Conservation (phyloP, 768 basidiomycete genomes). For the Hericium alpestre region DNA sequence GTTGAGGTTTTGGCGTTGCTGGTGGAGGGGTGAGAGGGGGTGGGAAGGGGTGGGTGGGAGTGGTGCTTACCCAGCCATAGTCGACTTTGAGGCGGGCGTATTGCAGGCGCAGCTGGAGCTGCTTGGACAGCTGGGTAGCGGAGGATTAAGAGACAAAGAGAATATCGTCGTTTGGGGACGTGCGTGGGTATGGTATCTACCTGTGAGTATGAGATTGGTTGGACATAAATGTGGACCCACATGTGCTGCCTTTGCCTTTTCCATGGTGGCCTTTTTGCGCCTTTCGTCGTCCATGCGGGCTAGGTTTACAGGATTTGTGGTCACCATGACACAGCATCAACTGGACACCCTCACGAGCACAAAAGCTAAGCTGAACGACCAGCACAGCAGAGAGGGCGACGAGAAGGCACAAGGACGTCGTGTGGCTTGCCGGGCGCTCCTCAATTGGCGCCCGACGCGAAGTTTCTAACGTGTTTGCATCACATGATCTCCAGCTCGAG, state of each 20-base stretch:
- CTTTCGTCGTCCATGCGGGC: conserved; percentile 13
- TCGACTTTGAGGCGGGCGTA: conserved; percentile 71
- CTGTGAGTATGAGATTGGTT: neutral
- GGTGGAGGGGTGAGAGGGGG: conserved; percentile 4
- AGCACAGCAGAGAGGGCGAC: neutral
- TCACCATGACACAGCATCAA: conserved; percentile 3
- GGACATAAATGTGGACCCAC: conserved; percentile 22
- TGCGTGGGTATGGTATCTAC: no score
- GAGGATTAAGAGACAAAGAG: no score
- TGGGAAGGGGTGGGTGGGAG: no score
- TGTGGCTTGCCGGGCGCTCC: neutral
- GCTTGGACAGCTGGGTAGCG: conserved; percentile 46
- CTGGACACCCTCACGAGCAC: neutral
- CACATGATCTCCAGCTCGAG: conserved; percentile 4
- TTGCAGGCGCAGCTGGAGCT: conserved; percentile 62
- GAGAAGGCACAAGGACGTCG: neutral
- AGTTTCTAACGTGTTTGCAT: conserved; percentile 11
- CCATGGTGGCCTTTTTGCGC: conserved; percentile 36
- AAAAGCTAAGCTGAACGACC: neutral
- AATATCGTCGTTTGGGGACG: no score
- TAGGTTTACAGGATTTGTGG: neutral
- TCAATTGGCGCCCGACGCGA: conserved; percentile 4
- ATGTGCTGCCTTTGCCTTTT: conserved; percentile 47
- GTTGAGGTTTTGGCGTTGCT: conserved; percentile 70
- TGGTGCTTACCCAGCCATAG: conserved; percentile 59